Percentiles rank a stretch among this genome's conserved stretches.
These are phyloP conservation scores for Lentinula lateritia DNA, from an alignment of 768 basidiomycete species.

Conservation along the genomic window DNA sequence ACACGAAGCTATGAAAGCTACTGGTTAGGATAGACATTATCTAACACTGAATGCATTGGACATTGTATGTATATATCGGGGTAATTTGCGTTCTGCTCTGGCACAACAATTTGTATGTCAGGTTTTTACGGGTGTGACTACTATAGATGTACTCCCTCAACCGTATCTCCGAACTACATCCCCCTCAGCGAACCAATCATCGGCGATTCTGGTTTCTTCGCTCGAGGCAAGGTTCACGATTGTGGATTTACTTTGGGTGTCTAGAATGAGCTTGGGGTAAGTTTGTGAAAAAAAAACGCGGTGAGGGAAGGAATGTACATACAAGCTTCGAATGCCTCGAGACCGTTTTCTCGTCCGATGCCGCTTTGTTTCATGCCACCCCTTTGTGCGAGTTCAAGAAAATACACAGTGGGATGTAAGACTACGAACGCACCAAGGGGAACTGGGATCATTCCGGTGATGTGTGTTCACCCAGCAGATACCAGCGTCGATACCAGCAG, in stretches of 20 bases:
- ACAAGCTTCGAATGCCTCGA: slow-evolving; percentile 80
- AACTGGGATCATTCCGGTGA: slow-evolving; percentile 85
- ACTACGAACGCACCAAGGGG: slow-evolving; percentile 60
- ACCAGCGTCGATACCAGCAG: slow-evolving; percentile 65
- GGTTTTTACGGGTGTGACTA: neutral
- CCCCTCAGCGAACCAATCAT: slow-evolving; percentile 77
- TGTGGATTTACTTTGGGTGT: slow-evolving; percentile 80
- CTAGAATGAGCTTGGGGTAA: no score
- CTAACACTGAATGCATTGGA: neutral
- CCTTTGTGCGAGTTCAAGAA: slow-evolving; percentile 32
- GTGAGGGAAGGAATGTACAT: slow-evolving; percentile 23
- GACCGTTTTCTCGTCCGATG: slow-evolving; percentile 80
- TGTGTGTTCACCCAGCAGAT: slow-evolving; percentile 88
- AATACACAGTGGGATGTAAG: slow-evolving; percentile 1
- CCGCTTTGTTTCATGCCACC: slow-evolving; percentile 91
- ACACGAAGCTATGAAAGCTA: slow-evolving; percentile 55
- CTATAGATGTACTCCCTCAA: slow-evolving; percentile 24
- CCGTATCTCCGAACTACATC: slow-evolving; percentile 58
- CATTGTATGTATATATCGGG: neutral
- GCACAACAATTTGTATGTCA: neutral
- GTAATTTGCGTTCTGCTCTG: neutral
- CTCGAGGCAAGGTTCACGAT: slow-evolving; percentile 67
- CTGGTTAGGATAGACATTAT: slow-evolving; percentile 23
- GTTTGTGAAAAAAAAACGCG: no score
- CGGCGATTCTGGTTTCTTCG: slow-evolving; percentile 49